These are phyloP conservation scores for Paraurostyla sp. DNA, from an alignment of 73 alveolate genomes.

Conservation along the genomic window DNA sequence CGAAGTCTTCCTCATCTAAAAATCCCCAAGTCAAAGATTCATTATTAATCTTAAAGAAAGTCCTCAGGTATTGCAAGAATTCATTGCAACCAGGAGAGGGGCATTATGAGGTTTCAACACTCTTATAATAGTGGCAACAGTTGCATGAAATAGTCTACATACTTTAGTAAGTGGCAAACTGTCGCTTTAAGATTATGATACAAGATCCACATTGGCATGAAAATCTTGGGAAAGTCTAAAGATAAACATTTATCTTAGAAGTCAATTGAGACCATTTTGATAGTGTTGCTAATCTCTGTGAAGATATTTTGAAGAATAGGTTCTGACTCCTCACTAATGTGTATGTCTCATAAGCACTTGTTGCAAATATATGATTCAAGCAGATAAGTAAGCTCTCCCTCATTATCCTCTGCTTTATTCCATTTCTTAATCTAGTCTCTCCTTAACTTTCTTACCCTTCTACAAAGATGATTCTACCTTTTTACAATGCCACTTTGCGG, in stretches of 20 bases:
- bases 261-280: conserved; percentile 34
- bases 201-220: conserved; percentile 88
- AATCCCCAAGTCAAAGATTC: conserved; percentile 85
- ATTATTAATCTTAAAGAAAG: conserved; percentile 43
- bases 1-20: conserved; percentile 77
- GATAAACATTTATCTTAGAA: conserved; percentile 53
- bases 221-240: conserved; percentile 82
- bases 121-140: conserved; percentile 78
- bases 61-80: conserved; percentile 76
- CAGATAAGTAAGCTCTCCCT: conserved; percentile 86
- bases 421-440: conserved; percentile 76
- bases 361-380: conserved; percentile 82
- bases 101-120: conserved; percentile 84
- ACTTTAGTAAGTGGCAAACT: conserved; percentile 77
- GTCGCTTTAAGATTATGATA: conserved; percentile 73
- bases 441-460: conserved; percentile 72
- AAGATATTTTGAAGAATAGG: conserved; percentile 28
- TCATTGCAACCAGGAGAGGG: conserved; percentile 92
- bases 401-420: conserved; percentile 77
- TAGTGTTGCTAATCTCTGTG: conserved; percentile 2
- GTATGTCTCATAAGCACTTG: conserved; percentile 94
- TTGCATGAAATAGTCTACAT: conserved; percentile 70
- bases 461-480: conserved; percentile 94
- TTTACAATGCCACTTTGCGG: conserved; percentile 85
- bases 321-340: conserved; percentile 83